Evolutionary conservation across 805 yeast species (phyloP).

Genomic region (Zygosaccharomyces bisporus): DNA sequence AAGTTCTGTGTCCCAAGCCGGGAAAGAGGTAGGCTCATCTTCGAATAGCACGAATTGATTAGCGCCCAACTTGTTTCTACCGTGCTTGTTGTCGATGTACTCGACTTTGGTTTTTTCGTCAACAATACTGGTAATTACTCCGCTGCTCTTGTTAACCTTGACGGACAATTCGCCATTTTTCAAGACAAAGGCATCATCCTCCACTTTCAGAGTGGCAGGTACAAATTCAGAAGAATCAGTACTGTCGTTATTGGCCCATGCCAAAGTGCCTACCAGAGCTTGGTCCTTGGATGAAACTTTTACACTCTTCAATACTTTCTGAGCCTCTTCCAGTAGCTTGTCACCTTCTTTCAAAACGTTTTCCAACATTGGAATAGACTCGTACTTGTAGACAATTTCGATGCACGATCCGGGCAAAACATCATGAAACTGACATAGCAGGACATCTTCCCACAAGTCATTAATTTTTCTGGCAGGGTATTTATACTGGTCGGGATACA

Average conservation of each 20-base stretch:
- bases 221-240: constrained; percentile 25
- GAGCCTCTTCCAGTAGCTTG: constrained; percentile 49
- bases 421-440: constrained; percentile 93
- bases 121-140: constrained; percentile 56
- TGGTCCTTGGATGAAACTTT: constrained; percentile 7
- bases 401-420: constrained; percentile 97
- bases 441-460: constrained; percentile 80
- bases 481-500: constrained; percentile 46
- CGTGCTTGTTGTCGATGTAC: constrained; percentile 55
- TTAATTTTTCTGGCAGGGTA: constrained; percentile 72
- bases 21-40: constrained; percentile 87
- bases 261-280: constrained; percentile 48
- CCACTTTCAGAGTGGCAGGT: constrained; percentile 8
- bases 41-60: constrained; percentile 80
- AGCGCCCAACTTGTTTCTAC: constrained; percentile 60
- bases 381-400: constrained; percentile 86
- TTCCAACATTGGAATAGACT: constrained; percentile 74
- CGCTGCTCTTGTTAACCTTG: constrained; percentile 50
- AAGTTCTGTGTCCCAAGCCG: constrained; percentile 97
- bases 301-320: constrained; percentile 39
- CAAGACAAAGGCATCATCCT: constrained; percentile 45
- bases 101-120: constrained; percentile 62
- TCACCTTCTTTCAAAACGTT: constrained; percentile 52
- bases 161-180: constrained; percentile 62
- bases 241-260: constrained; percentile 46